Conservation (phyloP, 2,329 filamentous ascomycete species). For the Xylariaceae sp. region DNA sequence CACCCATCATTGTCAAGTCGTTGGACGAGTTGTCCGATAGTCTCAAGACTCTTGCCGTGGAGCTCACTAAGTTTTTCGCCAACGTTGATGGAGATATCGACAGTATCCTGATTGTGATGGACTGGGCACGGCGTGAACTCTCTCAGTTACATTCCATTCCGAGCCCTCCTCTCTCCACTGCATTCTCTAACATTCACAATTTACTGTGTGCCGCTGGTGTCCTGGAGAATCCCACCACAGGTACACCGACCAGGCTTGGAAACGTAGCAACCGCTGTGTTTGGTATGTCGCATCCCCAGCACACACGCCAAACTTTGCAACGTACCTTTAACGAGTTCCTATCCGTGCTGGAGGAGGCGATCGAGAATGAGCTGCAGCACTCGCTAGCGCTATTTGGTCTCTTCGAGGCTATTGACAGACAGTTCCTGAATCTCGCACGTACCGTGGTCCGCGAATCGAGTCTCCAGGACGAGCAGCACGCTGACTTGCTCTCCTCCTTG, state of each 20-base stretch:
- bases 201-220: conserved; percentile 70
- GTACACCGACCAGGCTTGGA: conserved; percentile 72
- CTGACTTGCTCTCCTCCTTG: conserved; percentile 79
- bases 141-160: conserved; percentile 68
- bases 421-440: conserved; percentile 87
- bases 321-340: conserved; percentile 90
- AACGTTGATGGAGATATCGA: conserved; percentile 94
- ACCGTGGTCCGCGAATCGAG: conserved; percentile 84
- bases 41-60: conserved; percentile 81
- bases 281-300: conserved; percentile 80
- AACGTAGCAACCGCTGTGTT: conserved; percentile 74
- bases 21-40: conserved; percentile 86
- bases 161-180: conserved; percentile 68
- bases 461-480: conserved; percentile 78
- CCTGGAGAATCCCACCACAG: conserved; percentile 58
- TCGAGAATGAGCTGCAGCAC: conserved; percentile 82
- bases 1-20: conserved; percentile 81
- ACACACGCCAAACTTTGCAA: conserved; percentile 79
- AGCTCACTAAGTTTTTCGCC: conserved; percentile 90
- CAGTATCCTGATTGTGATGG: conserved; percentile 90
- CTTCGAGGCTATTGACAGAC: conserved; percentile 90
- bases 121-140: conserved; percentile 90
- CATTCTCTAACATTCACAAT: conserved; percentile 84
- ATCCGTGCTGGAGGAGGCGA: conserved; percentile 84
- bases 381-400: conserved; percentile 81